phyloP scores from a whole-genome alignment of 352 stramenopile genomes.

The Phytopythium sindhum region DNA sequence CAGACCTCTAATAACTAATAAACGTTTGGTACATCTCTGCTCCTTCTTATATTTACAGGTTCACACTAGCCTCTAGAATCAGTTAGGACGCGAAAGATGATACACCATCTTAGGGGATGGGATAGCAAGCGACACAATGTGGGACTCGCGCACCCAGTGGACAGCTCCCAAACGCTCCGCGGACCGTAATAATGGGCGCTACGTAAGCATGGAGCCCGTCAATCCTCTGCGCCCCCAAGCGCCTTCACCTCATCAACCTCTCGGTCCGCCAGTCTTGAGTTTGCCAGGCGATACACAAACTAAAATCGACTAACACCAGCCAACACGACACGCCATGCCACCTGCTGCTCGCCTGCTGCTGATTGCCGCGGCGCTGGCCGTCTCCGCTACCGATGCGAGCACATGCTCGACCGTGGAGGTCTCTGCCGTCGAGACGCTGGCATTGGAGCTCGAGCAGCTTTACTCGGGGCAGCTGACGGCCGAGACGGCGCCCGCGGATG shows the following conservation, averaged over 20 bases:
- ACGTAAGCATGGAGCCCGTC: not conserved
- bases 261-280: not conserved
- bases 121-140: not conserved
- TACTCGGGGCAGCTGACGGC: not conserved
- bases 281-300: not conserved
- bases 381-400: not conserved
- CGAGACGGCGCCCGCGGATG: not conserved
- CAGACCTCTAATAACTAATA: not conserved
- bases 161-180: not conserved
- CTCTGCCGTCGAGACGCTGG: not conserved
- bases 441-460: not conserved
- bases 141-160: not conserved
- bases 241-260: not conserved
- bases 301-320: not conserved
- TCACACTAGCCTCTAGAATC: not conserved
- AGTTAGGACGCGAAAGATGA: not conserved
- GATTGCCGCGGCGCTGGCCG: not conserved
- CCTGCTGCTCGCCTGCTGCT: not conserved
- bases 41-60: not conserved
- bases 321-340: not conserved
- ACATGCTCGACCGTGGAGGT: not conserved
- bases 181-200: not conserved
- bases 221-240: not conserved
- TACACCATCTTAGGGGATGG: not conserved
- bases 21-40: not conserved